Evolutionary conservation across 805 yeast genomes (phyloP).

Genomic region (Vanderwaltozyma verrucispora): DNA sequence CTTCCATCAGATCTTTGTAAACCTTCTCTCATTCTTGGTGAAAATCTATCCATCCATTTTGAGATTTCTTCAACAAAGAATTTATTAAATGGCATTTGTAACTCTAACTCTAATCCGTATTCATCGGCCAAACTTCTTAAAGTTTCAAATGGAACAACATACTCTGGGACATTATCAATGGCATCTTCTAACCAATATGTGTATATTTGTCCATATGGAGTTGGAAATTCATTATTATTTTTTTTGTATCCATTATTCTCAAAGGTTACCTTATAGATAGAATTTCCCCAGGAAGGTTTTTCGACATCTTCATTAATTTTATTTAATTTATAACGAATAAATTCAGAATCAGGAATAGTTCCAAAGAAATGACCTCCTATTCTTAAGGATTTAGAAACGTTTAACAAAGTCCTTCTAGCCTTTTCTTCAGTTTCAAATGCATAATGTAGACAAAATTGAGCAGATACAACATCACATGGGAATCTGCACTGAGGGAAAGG

Average conservation of each 20-base stretch:
- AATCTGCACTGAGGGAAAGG: constrained; percentile 58
- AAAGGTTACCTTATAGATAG: constrained; percentile 70
- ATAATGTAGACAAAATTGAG: constrained; percentile 91
- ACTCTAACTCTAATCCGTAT: constrained; percentile 60
- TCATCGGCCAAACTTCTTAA: constrained; percentile 78
- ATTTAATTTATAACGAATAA: constrained; percentile 54
- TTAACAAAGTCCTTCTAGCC: constrained; percentile 59
- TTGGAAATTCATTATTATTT: constrained; percentile 57
- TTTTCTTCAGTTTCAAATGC: constrained; percentile 83
- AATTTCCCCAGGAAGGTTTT: constrained; percentile 68
- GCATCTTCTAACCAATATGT: constrained; percentile 82
- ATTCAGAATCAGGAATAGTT: constrained; percentile 88
- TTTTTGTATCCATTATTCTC: constrained; percentile 57
- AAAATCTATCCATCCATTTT: constrained; percentile 44
- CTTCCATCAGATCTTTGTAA: constrained; percentile 69
- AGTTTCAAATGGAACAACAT: constrained; percentile 88
- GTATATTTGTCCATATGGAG: constrained; percentile 78
- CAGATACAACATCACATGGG: constrained; percentile 81
- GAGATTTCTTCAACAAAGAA: constrained; percentile 76
- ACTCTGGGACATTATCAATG: constrained; percentile 93
- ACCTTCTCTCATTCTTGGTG: constrained; percentile 54
- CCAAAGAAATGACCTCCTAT: constrained; percentile 87
- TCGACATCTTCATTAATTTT: constrained; percentile 41
- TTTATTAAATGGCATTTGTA: constrained; percentile 68
- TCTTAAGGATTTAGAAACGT: constrained; percentile 64